Conservation (phyloP, 2,329 filamentous ascomycete species). For the Claviceps cyperi region DNA sequence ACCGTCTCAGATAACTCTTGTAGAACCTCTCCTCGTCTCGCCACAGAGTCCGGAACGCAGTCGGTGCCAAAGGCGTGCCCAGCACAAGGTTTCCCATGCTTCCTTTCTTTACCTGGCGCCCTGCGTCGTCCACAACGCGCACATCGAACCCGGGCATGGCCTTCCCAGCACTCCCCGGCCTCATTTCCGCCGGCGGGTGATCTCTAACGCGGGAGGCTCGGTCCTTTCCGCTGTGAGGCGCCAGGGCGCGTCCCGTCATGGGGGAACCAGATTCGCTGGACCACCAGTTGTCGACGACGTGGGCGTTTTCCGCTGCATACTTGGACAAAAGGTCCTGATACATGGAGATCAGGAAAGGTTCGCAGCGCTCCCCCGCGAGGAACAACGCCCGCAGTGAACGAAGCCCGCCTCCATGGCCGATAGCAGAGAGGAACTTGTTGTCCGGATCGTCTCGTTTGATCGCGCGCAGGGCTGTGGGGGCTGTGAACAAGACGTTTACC, state of each 20-base stretch:
- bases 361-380: conserved; percentile 77
- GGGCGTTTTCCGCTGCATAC: conserved; percentile 47
- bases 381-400: conserved; percentile 61
- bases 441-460: conserved; percentile 77
- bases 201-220: conserved; percentile 27
- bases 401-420: conserved; percentile 57
- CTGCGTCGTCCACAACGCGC: conserved; percentile 66
- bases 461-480: conserved; percentile 73
- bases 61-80: conserved; percentile 67
- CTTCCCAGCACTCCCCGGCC: conserved; percentile 78
- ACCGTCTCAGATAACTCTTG: conserved; percentile 69
- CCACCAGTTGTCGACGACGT: conserved; percentile 48
- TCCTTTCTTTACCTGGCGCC: conserved; percentile 53
- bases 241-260: conserved; percentile 40
- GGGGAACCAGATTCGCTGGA: conserved; percentile 44
- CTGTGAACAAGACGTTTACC: conserved; percentile 74
- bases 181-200: conserved; percentile 40
- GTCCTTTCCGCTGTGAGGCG: conserved; percentile 43
- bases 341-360: conserved; percentile 69
- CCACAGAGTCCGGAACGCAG: conserved; percentile 76
- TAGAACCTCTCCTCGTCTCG: conserved; percentile 76
- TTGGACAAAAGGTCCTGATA: conserved; percentile 60
- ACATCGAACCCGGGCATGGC: conserved; percentile 88
- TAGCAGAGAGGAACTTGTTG: conserved; percentile 46
- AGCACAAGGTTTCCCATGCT: conserved; percentile 89